Evolutionary conservation across 2,329 filamentous ascomycete species (phyloP).

Genomic region (Trichoderma sp.): DNA sequence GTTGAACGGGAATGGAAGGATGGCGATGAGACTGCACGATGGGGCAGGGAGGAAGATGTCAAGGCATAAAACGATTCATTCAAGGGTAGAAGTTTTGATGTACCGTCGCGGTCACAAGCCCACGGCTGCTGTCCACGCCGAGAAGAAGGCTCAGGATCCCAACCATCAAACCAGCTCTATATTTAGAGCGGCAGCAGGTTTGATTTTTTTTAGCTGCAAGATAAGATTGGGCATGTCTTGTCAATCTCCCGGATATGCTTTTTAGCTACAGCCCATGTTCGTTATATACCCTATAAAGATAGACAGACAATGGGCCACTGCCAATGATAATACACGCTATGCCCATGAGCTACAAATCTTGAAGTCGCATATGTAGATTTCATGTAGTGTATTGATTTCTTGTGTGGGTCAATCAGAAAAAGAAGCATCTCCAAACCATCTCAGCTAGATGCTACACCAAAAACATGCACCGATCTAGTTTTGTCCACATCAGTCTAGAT

Average conservation of each 20-base stretch:
- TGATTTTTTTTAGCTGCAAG: neutral
- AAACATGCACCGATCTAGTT: neutral
- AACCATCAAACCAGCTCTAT: neutral
- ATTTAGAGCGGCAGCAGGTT: neutral
- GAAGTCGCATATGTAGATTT: neutral
- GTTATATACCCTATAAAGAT: conserved; percentile 25
- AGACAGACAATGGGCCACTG: conserved; percentile 13
- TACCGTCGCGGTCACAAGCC: conserved; percentile 72
- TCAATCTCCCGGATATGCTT: neutral
- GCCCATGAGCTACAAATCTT: neutral
- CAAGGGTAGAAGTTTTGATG: conserved; percentile 64
- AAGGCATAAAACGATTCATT: conserved; percentile 28
- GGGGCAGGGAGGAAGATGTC: conserved; percentile 62
- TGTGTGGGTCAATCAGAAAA: neutral
- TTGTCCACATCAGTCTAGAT: neutral
- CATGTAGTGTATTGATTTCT: too few species aligned
- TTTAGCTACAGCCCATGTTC: neutral
- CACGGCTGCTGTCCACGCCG: conserved; percentile 59
- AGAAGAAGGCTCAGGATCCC: conserved; percentile 65
- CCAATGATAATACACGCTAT: neutral
- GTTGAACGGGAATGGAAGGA: conserved; percentile 80
- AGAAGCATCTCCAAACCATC: neutral
- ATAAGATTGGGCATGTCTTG: neutral
- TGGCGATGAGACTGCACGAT: conserved; percentile 82
- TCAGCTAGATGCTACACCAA: neutral